A percentile compares a stretch with the other conserved stretches of the same genome.
phyloP scores from a whole-genome alignment of 2,329 filamentous ascomycete species.

The Colletotrichum zoysiae region DNA sequence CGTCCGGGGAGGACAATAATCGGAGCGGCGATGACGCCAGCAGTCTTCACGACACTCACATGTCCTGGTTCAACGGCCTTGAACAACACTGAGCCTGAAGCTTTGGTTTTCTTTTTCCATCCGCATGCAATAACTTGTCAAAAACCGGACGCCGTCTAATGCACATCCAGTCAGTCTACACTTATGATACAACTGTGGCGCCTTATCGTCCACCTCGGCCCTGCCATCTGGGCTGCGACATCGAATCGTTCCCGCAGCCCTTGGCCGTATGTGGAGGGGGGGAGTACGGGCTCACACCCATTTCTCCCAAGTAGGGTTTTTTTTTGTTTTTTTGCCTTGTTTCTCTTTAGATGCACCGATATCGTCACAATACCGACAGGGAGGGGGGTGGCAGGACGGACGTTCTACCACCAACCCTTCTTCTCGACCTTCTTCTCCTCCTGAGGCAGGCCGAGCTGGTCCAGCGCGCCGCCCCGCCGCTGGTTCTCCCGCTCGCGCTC shows the following conservation, averaged over 20 bases:
- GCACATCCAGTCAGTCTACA: constrained; percentile 57
- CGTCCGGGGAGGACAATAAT: constrained; percentile 30
- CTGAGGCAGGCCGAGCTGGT: constrained; percentile 59
- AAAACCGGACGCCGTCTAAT: constrained; percentile 59
- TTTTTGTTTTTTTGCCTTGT: not conserved
- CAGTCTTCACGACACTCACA: not conserved
- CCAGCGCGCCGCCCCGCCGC: constrained; percentile 62
- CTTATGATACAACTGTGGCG: constrained; percentile 56
- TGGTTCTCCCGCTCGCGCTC: constrained; percentile 65
- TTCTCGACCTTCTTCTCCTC: constrained; percentile 50
- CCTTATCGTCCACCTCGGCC: constrained; percentile 12
- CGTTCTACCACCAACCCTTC: constrained; percentile 60
- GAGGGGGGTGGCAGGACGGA: not conserved
- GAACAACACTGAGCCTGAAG: constrained; percentile 18
- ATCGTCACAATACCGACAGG: constrained; percentile 27
- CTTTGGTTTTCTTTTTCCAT: constrained; percentile 12
- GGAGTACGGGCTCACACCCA: not conserved
- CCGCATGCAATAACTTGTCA: constrained; percentile 45
- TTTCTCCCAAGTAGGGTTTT: not conserved
- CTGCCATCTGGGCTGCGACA: not conserved
- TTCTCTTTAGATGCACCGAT: constrained; percentile 13
- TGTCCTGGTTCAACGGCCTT: not conserved
- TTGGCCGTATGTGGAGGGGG: not conserved
- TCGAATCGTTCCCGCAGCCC: not conserved
- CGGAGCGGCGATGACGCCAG: constrained; percentile 4